Evolutionary conservation across 2,329 filamentous ascomycete species (phyloP), one percentile per base, ranked within the genome.

Genomic region (Cyclaneusma minus): DNA sequence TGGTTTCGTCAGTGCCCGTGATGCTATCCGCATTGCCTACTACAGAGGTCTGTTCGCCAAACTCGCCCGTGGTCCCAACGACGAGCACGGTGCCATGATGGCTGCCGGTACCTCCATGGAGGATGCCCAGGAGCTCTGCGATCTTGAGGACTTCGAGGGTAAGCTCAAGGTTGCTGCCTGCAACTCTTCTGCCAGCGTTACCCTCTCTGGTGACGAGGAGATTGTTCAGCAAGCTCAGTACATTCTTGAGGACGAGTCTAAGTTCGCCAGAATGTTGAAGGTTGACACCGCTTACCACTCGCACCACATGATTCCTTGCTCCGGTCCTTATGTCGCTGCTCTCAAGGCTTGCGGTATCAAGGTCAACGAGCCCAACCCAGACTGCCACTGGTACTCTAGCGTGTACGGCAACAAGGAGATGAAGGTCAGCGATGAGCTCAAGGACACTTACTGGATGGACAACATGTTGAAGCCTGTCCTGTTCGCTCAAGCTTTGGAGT

Each of bases 381-480:
- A 29, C 16, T 27, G 25, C 8, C n/a, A 11, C 10, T 39, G 35
- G 37, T 37, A 25, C 22, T 37, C 35, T 7, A 34, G 31, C 23
- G 31, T 39, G 10, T 18, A 14, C 11, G 25, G 14, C 7, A 22
- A 23, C 17, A 22, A 31, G 18, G 13, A 25, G 4, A 34, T 27
- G 20, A 17, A 26, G 5, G 17, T 22, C 11, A 16, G 15, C 13
- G 19, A 21, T 3, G 30, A 44, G 6, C 36, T 58, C 2, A 37
- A 42, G 13, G 37, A 40, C 2, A 22, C 34, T 0, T 63, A 62
- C 34, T 62, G 59, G 58, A 41, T 42, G 4, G 34, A 42, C 5
- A 62, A 59, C 27, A 40, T 64, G 37, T 29, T 41, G 1, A 36
- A 38, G 2, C 30, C 51, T 2, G 61, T 65, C 6, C 41, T 51